Evolutionary conservation across 331 rosid genomes (phyloP).

Genomic region (Quercus phellos): DNA sequence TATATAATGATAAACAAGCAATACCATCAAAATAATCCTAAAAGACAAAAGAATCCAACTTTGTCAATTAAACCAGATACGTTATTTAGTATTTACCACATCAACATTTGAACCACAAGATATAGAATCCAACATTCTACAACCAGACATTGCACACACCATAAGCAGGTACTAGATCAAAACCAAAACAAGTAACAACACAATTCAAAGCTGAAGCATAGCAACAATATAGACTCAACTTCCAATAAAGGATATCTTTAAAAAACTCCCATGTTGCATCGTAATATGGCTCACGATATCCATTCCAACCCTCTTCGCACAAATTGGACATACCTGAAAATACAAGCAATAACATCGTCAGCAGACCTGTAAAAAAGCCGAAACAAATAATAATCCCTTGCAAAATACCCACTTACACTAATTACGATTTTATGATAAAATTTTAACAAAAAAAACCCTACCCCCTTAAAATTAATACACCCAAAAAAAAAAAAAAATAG

Average conservation of each 20-base stretch:
- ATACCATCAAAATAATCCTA: not conserved
- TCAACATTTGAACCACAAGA: not conserved
- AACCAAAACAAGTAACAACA: not conserved
- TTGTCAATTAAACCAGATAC: not conserved
- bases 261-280: slow-evolving; percentile 67
- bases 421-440: not conserved
- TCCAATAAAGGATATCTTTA: slow-evolving; percentile 69
- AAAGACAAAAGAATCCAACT: not conserved
- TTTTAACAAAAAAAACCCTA: no score
- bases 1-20: not conserved
- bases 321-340: slow-evolving; percentile 80
- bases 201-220: not conserved
- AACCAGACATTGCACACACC: not conserved
- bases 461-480: no score
- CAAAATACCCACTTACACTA: not conserved
- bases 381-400: not conserved
- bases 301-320: slow-evolving; percentile 59
- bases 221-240: not conserved
- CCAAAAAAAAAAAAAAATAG: no score
- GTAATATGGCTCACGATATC: slow-evolving; percentile 75
- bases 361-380: not conserved
- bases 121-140: not conserved
- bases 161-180: not conserved
- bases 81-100: not conserved
- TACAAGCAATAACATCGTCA: not conserved